phyloP scores from a whole-genome alignment of 1,284 basidiomycete genomes.

The Gastroboletus turbinatus region DNA sequence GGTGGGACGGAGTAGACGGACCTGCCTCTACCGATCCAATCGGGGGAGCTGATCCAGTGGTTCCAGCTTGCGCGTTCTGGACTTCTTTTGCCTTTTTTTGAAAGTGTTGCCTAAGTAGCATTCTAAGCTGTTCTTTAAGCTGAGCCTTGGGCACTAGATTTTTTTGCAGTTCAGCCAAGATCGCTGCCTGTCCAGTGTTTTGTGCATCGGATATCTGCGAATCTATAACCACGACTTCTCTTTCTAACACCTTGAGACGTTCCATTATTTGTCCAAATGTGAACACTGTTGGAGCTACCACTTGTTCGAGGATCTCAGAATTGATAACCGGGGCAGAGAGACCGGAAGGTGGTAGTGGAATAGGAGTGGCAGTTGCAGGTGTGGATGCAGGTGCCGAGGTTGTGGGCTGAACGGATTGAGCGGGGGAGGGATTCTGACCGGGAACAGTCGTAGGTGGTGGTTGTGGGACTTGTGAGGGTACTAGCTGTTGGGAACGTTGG shows the following conservation, averaged over 20 bases:
- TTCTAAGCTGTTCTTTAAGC: slow-evolving; percentile 15
- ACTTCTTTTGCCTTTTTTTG: slow-evolving; percentile 19
- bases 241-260: slow-evolving; percentile 21
- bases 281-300: slow-evolving; percentile 5
- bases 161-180: slow-evolving; percentile 14
- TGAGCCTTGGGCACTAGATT: slow-evolving; percentile 1
- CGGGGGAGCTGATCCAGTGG: neutral
- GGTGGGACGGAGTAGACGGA: slow-evolving; percentile 15
- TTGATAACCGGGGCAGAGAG: slow-evolving; percentile 2
- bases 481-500: slow-evolving; percentile 18
- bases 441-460: slow-evolving; percentile 2
- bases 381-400: slow-evolving; percentile 8
- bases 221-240: slow-evolving; percentile 9
- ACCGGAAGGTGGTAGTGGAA: slow-evolving; percentile 13
- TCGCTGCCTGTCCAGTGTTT: slow-evolving; percentile 16
- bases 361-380: slow-evolving; percentile 7
- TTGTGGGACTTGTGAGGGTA: slow-evolving; percentile 14
- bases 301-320: slow-evolving; percentile 19
- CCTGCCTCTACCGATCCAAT: slow-evolving; percentile 7
- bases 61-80: slow-evolving; percentile 2
- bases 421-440: slow-evolving; percentile 14
- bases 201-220: slow-evolving; percentile 13
- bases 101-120: slow-evolving; percentile 16
- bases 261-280: slow-evolving; percentile 29
- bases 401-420: slow-evolving; percentile 7